Conservation (phyloP, 495 filamentous ascomycete genomes). For the Choiromyces venosus region DNA sequence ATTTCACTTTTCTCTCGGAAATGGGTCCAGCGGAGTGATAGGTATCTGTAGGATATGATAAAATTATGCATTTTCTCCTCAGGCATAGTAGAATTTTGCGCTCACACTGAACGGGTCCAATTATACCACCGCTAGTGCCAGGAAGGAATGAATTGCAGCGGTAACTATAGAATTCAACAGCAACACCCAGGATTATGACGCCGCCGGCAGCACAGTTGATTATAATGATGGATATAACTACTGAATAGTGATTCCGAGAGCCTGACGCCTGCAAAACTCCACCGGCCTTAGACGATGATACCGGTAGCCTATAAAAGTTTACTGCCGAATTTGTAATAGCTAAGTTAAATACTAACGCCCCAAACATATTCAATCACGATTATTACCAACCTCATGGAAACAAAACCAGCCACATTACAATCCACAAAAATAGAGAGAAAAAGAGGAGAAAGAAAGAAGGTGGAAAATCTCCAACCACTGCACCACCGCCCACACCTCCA, state of each 20-base stretch:
- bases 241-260: neutral
- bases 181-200: neutral
- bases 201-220: neutral
- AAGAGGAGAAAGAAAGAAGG: neutral
- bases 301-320: too few relatives aligned
- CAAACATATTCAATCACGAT: neutral
- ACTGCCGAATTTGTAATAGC: neutral
- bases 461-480: neutral
- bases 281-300: neutral
- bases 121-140: neutral
- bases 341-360: neutral
- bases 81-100: too few relatives aligned
- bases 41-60: neutral
- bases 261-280: neutral
- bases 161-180: neutral
- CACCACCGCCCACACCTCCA: neutral
- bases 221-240: neutral
- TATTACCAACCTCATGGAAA: neutral
- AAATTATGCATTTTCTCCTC: neutral
- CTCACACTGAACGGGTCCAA: neutral
- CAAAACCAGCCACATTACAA: neutral
- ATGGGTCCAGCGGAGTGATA: neutral
- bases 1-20: neutral
- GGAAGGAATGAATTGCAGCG: neutral
- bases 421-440: neutral